A percentile compares a stretch with the other conserved stretches of the same genome.
Evolutionary conservation across 2,329 filamentous ascomycete species (phyloP).

Genomic region (Stemphylium vesicarium): DNA sequence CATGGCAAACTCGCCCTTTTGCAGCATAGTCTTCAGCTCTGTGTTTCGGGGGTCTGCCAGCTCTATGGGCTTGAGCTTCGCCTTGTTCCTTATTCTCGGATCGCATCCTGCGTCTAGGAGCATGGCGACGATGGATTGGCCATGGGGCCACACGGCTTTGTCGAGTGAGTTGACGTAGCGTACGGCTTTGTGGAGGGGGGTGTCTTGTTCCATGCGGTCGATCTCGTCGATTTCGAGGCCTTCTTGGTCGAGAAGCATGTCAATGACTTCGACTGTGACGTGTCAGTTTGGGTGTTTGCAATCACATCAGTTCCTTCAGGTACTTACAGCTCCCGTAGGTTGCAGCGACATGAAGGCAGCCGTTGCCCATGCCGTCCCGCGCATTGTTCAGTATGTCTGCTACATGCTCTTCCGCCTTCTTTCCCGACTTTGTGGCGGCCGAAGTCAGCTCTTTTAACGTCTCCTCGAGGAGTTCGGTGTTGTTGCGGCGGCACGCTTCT

Average conservation of each 20-base stretch:
- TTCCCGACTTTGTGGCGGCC: conserved; percentile 57
- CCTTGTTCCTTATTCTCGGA: conserved; percentile 71
- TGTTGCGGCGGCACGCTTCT: conserved; percentile 92
- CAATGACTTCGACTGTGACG: conserved; percentile 74
- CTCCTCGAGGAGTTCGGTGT: conserved; percentile 81
- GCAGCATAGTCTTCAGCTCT: conserved; percentile 67
- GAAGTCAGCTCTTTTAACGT: conserved; percentile 65
- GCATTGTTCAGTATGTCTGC: conserved; percentile 84
- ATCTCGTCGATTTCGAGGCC: conserved; percentile 84
- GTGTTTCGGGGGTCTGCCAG: conserved; percentile 75
- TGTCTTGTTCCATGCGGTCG: conserved; percentile 74
- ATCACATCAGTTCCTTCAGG: background rate
- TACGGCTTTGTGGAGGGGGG: conserved; percentile 79
- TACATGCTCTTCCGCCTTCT: conserved; percentile 63
- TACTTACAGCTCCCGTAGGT: conserved; percentile 80
- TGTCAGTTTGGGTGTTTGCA: conserved; percentile 10
- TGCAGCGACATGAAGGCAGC: conserved; percentile 89
- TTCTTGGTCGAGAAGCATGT: conserved; percentile 81
- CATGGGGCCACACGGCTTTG: conserved; percentile 69
- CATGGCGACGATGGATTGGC: conserved; percentile 73
- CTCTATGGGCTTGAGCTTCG: conserved; percentile 72
- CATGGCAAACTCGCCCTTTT: conserved; percentile 72
- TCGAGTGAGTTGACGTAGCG: conserved; percentile 75
- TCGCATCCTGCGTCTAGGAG: conserved; percentile 80
- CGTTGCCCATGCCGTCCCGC: conserved; percentile 83